A percentile compares a stretch with the other conserved stretches of the same genome.
phyloP scores from a whole-genome alignment of 352 stramenopile species.

The Phytophthora constricta region DNA sequence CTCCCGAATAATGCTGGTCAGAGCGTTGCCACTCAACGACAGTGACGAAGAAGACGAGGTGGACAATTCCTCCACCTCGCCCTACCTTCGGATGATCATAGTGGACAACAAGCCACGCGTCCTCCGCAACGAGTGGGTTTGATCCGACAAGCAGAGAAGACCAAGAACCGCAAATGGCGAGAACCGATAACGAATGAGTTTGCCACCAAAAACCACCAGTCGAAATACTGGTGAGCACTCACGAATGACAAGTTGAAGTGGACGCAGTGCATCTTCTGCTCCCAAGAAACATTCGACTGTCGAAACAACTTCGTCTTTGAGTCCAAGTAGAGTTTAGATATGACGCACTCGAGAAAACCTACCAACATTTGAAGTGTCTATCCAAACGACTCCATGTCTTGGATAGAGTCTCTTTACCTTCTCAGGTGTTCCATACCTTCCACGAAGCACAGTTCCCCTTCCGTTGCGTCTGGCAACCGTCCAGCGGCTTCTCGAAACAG shows the following conservation, averaged over 20 bases:
- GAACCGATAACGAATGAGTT: too few relatives aligned
- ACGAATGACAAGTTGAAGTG: background rate
- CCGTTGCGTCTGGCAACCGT: too few relatives aligned
- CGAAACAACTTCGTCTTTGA: too few relatives aligned
- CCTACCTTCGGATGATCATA: conserved; percentile 13
- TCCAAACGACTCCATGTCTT: too few relatives aligned
- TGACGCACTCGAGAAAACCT: too few relatives aligned
- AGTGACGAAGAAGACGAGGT: conserved; percentile 8
- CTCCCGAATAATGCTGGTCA: conserved; percentile 22
- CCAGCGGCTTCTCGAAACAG: too few relatives aligned
- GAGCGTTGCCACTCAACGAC: conserved; percentile 19
- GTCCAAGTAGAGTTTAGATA: too few relatives aligned
- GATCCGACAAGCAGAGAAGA: background rate
- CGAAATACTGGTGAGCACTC: background rate
- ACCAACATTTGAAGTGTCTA: too few relatives aligned
- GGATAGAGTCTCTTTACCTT: too few relatives aligned
- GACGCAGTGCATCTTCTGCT: background rate
- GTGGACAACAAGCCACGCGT: conserved; percentile 8
- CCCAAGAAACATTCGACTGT: too few relatives aligned
- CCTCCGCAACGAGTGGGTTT: conserved; percentile 33
- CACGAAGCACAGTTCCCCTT: background rate
- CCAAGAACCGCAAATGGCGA: conserved; percentile 5
- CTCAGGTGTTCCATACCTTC: background rate
- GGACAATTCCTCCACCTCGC: background rate
- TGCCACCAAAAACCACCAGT: background rate